phyloP scores from a whole-genome alignment of 2,329 filamentous ascomycete genomes.

The Aspergillus aculeatus region DNA sequence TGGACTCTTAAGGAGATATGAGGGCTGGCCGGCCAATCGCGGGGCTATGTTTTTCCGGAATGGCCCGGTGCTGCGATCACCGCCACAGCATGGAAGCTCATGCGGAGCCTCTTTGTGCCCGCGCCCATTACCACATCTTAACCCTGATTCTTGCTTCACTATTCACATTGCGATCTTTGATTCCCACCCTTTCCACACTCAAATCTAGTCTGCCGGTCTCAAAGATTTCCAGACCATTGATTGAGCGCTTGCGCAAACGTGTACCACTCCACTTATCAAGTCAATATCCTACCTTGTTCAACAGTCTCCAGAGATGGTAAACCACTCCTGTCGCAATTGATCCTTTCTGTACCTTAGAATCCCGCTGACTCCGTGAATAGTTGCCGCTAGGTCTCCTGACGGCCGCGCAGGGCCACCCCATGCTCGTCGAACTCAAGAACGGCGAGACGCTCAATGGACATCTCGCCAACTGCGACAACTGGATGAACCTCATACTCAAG shows the following conservation, averaged over 20 bases:
- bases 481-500: slow-evolving; percentile 98
- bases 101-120: slow-evolving; percentile 12
- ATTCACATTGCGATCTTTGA: not conserved
- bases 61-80: slow-evolving; percentile 12
- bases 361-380: slow-evolving; percentile 36
- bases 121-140: slow-evolving; percentile 3
- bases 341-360: not conserved
- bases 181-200: not conserved
- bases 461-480: slow-evolving; percentile 94
- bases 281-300: slow-evolving; percentile 1
- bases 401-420: slow-evolving; percentile 94
- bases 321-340: too few species aligned
- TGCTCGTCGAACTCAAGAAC: slow-evolving; percentile 96
- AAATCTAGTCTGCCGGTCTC: not conserved
- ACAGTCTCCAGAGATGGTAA: not conserved
- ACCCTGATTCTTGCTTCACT: not conserved
- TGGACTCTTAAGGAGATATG: not conserved
- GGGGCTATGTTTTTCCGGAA: slow-evolving; percentile 13
- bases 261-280: not conserved
- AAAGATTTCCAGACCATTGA: not conserved
- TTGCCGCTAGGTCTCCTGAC: slow-evolving; percentile 78
- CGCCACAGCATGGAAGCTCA: slow-evolving; percentile 9
- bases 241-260: not conserved
- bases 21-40: slow-evolving; percentile 6
- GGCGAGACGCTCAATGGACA: slow-evolving; percentile 97